Percentiles rank a stretch among this genome's conserved stretches.
These are phyloP conservation scores for Ogataea naganishii DNA, from an alignment of 805 yeast species.

Conservation along the genomic window DNA sequence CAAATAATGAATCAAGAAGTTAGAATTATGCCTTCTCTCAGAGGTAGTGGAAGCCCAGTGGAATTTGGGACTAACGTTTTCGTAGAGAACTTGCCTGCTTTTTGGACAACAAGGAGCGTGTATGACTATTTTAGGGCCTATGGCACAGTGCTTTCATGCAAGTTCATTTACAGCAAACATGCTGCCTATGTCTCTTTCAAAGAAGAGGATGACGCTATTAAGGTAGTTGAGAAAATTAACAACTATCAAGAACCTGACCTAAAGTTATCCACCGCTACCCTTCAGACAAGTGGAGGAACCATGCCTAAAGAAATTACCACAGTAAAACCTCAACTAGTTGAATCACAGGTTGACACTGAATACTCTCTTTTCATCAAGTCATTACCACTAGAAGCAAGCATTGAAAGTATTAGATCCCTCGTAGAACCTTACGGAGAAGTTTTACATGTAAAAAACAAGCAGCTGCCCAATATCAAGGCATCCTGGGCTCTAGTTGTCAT, in stretches of 20 bases:
- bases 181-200: constrained; percentile 34
- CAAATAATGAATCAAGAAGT: constrained; percentile 32
- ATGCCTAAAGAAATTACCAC: no score
- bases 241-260: constrained; percentile 13
- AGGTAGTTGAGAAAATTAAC: constrained; percentile 24
- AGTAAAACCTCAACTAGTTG: no score
- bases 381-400: constrained; percentile 19
- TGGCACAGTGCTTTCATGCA: constrained; percentile 23
- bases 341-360: constrained; percentile 18
- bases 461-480: constrained; percentile 20
- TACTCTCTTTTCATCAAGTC: constrained; percentile 22
- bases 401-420: constrained; percentile 14
- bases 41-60: constrained; percentile 31
- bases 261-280: constrained; percentile 20
- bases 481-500: constrained; percentile 24
- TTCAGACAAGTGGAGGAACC: constrained; percentile 19
- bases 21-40: constrained; percentile 47
- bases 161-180: constrained; percentile 13
- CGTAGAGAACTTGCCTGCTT: constrained; percentile 34
- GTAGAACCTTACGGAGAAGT: constrained; percentile 24
- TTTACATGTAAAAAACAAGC: constrained; percentile 15
- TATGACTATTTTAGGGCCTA: constrained; percentile 19
- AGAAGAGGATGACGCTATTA: constrained; percentile 23
- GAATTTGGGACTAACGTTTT: constrained; percentile 42
- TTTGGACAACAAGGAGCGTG: constrained; percentile 20